Base-by-base conservation (phyloP, 1,139 yeast species). In the Magnusiomyces sp. region DNA sequence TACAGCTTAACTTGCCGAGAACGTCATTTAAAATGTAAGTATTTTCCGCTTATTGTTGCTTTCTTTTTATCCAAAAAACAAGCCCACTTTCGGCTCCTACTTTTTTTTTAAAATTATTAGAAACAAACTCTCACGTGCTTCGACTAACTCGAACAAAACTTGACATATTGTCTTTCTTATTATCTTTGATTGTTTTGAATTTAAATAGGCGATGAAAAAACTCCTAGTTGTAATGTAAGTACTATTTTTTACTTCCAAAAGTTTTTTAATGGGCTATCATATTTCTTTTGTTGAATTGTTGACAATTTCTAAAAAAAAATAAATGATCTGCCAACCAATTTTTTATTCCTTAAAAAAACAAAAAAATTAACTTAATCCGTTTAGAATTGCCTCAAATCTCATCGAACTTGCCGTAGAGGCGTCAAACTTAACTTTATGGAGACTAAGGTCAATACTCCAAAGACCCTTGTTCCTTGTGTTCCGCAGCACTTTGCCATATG, bases 391-490 rank as follows among this genome's bases (percentile, higher is more conserved):
- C 38, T 50, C 16, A 52, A 52, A 34, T 53, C 56, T 3, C 47
- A 50, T 17, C 33, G 55, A 16, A 31, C 40, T 10, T 53, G 56
- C 32, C 49, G 54, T 33, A 44, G 56, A 14, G 56, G 56, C 14
- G 46, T 53, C 38, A 47, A 49, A 41, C 52, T 53, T 16, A 53
- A 53, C 49, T 53, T 53, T 20, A 49, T 53, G 31, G 56, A 53
- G 27, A 52, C 49, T 31, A 53, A 53, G 31, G 50, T 53, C 2
- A 47, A 45, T 14, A 42, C 36, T 13, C 56, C 55, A n/a, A 39
- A 47, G 14, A 31, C 34, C 41, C 23, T 50, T 4, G 50, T 52
- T 17, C 52, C 52, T 17, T 48, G 20, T 19, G 20, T 5, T 7
- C 40, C 31, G 13, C 38, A 45, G 10, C 40, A 27, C 16, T 37